These are phyloP conservation scores for Tetradesmus lagerheimii DNA, from an alignment of 139 green algal species.

Conservation along the genomic window DNA sequence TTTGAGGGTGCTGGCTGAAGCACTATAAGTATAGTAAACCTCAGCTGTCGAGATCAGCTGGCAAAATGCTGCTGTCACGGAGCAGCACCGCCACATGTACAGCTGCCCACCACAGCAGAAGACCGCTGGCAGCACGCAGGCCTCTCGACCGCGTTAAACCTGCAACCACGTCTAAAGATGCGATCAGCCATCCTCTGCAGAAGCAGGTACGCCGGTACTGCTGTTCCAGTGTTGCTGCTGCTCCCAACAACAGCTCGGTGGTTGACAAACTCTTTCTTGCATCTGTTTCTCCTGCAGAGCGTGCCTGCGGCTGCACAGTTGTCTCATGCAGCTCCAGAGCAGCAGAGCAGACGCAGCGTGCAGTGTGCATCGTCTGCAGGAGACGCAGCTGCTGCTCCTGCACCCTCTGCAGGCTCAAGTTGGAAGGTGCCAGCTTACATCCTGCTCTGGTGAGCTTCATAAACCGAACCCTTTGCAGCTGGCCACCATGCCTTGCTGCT, in stretches of 20 bases:
- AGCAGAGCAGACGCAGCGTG: not conserved
- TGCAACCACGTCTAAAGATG: not conserved
- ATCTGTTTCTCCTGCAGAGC: not conserved
- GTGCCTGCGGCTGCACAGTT: not conserved
- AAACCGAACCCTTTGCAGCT: too few relatives aligned
- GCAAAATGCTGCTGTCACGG: not conserved
- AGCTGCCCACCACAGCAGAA: not conserved
- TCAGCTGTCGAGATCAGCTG: not conserved
- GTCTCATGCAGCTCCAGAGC: not conserved
- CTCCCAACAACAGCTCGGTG: not conserved
- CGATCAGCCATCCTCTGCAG: not conserved
- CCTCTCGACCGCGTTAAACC: not conserved
- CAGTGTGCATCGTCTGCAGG: constrained; percentile 8
- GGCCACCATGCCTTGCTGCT: too few relatives aligned
- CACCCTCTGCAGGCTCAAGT: not conserved
- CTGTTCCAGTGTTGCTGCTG: not conserved
- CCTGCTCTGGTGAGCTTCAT: constrained; percentile 60
- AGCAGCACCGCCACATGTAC: not conserved
- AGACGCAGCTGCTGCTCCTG: constrained; percentile 7
- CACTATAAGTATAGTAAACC: too few relatives aligned
- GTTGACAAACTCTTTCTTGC: not conserved
- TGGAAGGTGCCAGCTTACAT: constrained; percentile 69
- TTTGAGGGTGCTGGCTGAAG: too few relatives aligned
- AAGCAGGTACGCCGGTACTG: not conserved
- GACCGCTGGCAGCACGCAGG: not conserved